phyloP scores from a whole-genome alignment of 306 rosid genomes.

The Quercus mongolica region DNA sequence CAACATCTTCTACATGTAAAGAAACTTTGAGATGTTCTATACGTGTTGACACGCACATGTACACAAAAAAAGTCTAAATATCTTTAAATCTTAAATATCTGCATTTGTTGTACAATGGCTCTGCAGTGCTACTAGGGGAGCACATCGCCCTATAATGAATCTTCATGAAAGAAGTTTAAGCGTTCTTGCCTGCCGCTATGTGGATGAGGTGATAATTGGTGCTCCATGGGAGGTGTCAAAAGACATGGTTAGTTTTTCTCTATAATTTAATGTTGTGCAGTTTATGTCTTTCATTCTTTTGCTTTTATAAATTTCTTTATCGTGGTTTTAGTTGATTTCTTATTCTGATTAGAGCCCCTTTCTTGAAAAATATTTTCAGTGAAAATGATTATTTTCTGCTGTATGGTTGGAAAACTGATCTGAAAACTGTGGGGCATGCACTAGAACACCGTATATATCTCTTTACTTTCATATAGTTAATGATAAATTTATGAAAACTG shows the following conservation, averaged over 20 bases:
- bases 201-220: conserved; percentile 97
- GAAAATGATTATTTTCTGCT: not conserved
- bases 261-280: not conserved
- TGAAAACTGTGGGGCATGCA: not conserved
- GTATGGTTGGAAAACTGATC: not conserved
- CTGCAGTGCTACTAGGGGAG: conserved; percentile 78
- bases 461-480: not conserved
- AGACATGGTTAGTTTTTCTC: conserved; percentile 67
- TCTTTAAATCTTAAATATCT: not conserved
- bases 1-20: not conserved
- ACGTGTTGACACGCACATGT: not conserved
- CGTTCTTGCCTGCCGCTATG: conserved; percentile 94
- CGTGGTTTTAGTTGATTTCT: not conserved
- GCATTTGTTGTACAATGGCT: conserved; percentile 11
- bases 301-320: not conserved
- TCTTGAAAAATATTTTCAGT: not conserved
- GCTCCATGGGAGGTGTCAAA: conserved; percentile 93
- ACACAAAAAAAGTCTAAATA: not conserved
- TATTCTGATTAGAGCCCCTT: not conserved
- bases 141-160: conserved; percentile 95
- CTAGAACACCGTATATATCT: not conserved
- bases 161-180: conserved; percentile 98
- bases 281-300: conserved; percentile 12
- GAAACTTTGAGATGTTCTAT: not conserved
- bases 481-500: not conserved